These are phyloP conservation scores for Leccinum griseonigrum DNA, from an alignment of 1,284 basidiomycete species.

Conservation along the genomic window DNA sequence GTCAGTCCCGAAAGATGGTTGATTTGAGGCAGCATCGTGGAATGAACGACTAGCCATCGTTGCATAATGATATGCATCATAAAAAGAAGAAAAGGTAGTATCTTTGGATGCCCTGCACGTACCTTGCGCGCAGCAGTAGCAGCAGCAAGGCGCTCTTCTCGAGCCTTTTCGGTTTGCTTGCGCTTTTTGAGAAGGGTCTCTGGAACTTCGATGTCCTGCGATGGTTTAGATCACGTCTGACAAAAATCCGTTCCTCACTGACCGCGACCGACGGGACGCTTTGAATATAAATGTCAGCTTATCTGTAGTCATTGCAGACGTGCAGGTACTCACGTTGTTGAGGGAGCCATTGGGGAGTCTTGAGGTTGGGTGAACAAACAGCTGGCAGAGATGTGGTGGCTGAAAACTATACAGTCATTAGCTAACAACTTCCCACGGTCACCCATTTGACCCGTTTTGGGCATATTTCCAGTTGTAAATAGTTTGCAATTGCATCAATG, in stretches of 20 bases:
- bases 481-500: too few species aligned
- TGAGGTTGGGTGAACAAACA: slow-evolving; percentile 34
- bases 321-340: slow-evolving; percentile 58
- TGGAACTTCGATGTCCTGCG: slow-evolving; percentile 87
- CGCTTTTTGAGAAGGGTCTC: slow-evolving; percentile 99
- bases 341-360: slow-evolving; percentile 54
- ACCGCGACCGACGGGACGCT: slow-evolving; percentile 71
- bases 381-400: slow-evolving; percentile 20
- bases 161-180: slow-evolving; percentile 96
- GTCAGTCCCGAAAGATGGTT: slow-evolving; percentile 99
- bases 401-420: slow-evolving; percentile 33
- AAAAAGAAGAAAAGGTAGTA: slow-evolving; percentile 20
- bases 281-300: slow-evolving; percentile 29
- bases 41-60: slow-evolving; percentile 60
- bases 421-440: slow-evolving; percentile 23
- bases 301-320: background rate
- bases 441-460: background rate
- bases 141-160: slow-evolving; percentile 91
- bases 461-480: too few species aligned
- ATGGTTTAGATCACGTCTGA: slow-evolving; percentile 26
- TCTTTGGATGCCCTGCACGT: slow-evolving; percentile 31
- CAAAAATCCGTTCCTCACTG: slow-evolving; percentile 31
- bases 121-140: slow-evolving; percentile 93
- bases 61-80: slow-evolving; percentile 82
- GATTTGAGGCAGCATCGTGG: slow-evolving; percentile 78